phyloP scores from a whole-genome alignment of 306 rosid species.

The Vigna unguiculata region DNA sequence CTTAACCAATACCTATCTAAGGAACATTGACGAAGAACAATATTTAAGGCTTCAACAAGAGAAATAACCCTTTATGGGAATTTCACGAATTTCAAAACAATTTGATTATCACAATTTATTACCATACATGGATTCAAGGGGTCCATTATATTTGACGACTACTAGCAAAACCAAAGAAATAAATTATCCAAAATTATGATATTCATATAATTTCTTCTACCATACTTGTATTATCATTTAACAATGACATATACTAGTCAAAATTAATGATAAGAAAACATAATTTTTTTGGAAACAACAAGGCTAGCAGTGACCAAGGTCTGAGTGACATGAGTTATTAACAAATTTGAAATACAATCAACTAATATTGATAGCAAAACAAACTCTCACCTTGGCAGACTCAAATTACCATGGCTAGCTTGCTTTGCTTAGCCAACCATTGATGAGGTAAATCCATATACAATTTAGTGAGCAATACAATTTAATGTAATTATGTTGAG shows the following conservation, averaged over 20 bases:
- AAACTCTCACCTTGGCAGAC: conserved; percentile 64
- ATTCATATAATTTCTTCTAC: conserved; percentile 21
- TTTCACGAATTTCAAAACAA: conserved; percentile 6
- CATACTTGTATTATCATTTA: background rate
- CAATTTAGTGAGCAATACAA: conserved; percentile 37
- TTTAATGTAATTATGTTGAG: too few species aligned
- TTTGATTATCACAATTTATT: conserved; percentile 4
- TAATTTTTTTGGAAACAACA: background rate
- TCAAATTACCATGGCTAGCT: conserved; percentile 47
- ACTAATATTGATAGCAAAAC: conserved; percentile 18
- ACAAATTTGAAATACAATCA: conserved; percentile 32
- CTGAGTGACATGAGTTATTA: background rate
- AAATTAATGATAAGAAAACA: background rate
- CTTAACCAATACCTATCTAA: too few species aligned
- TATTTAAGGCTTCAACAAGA: conserved; percentile 11
- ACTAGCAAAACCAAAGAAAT: background rate
- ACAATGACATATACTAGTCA: conserved; percentile 19
- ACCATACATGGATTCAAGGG: background rate
- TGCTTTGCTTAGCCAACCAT: conserved; percentile 64
- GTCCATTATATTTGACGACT: background rate
- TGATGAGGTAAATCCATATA: conserved; percentile 59
- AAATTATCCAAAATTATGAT: conserved; percentile 8
- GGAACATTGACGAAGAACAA: too few species aligned
- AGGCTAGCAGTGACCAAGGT: background rate
- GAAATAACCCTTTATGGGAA: background rate